Conservation (phyloP, 2,329 filamentous ascomycete genomes). For the Akanthomyces dipterigenus region DNA sequence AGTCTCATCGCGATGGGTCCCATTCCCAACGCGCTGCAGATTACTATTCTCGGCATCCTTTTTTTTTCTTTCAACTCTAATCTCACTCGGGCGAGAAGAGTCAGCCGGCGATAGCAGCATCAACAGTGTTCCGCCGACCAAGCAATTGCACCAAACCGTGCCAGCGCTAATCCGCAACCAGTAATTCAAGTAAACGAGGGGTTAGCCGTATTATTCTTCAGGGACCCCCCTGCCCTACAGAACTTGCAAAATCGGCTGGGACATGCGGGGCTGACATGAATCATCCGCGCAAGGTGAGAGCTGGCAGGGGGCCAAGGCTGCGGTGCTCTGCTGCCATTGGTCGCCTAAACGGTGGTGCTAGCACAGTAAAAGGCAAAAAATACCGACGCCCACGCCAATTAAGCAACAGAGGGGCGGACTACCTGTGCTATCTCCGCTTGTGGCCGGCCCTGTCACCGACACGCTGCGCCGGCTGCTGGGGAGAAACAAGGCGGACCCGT, state of each 20-base stretch:
- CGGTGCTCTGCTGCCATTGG: background rate
- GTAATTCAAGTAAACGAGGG: too few species aligned
- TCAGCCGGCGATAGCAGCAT: background rate
- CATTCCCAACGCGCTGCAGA: too few species aligned
- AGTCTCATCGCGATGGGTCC: background rate
- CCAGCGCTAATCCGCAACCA: too few species aligned
- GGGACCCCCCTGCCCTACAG: background rate
- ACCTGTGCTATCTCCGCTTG: background rate
- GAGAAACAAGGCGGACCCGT: background rate
- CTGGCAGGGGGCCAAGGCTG: background rate
- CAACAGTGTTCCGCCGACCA: background rate
- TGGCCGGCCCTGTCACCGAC: background rate
- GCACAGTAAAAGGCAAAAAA: background rate
- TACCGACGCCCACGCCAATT: background rate
- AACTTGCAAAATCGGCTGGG: background rate
- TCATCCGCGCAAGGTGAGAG: background rate
- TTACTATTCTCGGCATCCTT: too few species aligned
- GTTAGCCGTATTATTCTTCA: background rate
- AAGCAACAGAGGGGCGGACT: background rate
- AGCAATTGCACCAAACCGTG: too few species aligned
- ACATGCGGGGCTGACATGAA: background rate
- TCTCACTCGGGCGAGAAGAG: background rate
- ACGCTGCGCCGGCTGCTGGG: too few species aligned
- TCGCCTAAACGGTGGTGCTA: background rate
- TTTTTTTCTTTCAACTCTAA: background rate